Evolutionary conservation across 192 early-diverging fungal genomes (phyloP).

Genomic region (Chytriomyces sp.): DNA sequence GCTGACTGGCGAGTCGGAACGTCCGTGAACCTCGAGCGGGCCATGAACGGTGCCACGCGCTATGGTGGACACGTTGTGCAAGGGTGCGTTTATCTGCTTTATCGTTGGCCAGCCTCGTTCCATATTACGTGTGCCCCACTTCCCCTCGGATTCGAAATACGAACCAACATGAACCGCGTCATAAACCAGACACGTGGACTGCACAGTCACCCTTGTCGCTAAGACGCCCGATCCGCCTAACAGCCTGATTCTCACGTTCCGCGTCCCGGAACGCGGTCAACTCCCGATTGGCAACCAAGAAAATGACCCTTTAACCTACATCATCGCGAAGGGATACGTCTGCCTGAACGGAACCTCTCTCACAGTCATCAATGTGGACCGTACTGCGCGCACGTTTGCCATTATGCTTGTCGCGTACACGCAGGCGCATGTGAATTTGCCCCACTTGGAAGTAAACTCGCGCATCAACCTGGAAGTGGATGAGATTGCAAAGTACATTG

Average conservation of each 20-base stretch:
- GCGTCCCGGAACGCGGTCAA: constrained; percentile 39
- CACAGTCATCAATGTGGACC: constrained; percentile 89
- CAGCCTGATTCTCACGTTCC: constrained; percentile 76
- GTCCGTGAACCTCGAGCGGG: constrained; percentile 92
- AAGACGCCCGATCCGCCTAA: constrained; percentile 85
- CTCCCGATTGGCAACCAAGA: not conserved
- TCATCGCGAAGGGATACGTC: constrained; percentile 96
- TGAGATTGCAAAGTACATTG: constrained; percentile 96
- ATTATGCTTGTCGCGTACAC: constrained; percentile 98
- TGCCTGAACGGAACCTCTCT: constrained; percentile 92
- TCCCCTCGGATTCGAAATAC: not conserved
- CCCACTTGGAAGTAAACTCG: constrained; percentile 68
- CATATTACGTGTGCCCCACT: not conserved
- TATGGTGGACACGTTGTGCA: constrained; percentile 96
- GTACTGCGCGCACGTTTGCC: constrained; percentile 70
- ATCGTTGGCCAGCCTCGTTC: not conserved
- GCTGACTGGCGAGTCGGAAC: constrained; percentile 78
- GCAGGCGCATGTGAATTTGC: constrained; percentile 80
- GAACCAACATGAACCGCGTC: constrained; percentile 53
- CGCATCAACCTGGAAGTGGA: constrained; percentile 96
- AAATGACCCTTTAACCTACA: constrained; percentile 71
- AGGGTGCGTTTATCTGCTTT: not conserved
- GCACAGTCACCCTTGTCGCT: constrained; percentile 72
- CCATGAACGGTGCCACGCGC: constrained; percentile 78
- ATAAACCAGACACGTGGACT: constrained; percentile 88